Evolutionary conservation across 129 eudicot genomes (phyloP), one percentile per base, ranked within the genome.

Genomic region (Scalesia atractyloides): DNA sequence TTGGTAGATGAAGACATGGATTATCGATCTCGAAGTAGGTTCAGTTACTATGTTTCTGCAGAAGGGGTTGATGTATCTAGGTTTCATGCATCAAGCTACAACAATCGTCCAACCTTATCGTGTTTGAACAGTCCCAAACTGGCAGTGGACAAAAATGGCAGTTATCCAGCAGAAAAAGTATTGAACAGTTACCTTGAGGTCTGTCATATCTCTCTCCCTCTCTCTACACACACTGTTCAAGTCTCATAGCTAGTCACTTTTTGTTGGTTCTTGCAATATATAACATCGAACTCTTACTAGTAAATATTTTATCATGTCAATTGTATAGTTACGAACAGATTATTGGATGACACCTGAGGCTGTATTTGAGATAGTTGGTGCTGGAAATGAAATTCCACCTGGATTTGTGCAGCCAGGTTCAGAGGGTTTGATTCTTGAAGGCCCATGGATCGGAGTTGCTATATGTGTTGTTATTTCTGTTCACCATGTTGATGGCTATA

Each of bases 111-210:
- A 47, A 46, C 69, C n/a, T 33, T 73, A n/a, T 73, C 69, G 47
- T 73, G 77, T 46, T 73, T 73, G 69, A 61, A 73, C 69, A 60
- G 77, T 57, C 69, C 77, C 3, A 73, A 17, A 26, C 58, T 73
- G 59, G 61, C 49, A 4, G 77, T 30, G n/a, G 20, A 60, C 20
- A 56, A 60, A 48, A 5, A 8, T 24, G 69, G 69, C 60, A 9
- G 36, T 47, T 10, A 10, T 73, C 49, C 60, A 7, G 48, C 69
- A 3, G 69, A 73, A 44, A 46, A 51, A 30, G 0, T 73, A 16
- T 24, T 60, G 16, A 73, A 73, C 5, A 61, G 14, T 5, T 73
- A 73, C 59, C 69, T 73, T 60, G 36, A 24, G 60, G 69, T 73
- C 26, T 11, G 15, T 56, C 62, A 9, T 19, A 17, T 59, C 60